Base-by-base conservation (phyloP, 768 basidiomycete species). In the Peribolospora kevripleyi region DNA sequence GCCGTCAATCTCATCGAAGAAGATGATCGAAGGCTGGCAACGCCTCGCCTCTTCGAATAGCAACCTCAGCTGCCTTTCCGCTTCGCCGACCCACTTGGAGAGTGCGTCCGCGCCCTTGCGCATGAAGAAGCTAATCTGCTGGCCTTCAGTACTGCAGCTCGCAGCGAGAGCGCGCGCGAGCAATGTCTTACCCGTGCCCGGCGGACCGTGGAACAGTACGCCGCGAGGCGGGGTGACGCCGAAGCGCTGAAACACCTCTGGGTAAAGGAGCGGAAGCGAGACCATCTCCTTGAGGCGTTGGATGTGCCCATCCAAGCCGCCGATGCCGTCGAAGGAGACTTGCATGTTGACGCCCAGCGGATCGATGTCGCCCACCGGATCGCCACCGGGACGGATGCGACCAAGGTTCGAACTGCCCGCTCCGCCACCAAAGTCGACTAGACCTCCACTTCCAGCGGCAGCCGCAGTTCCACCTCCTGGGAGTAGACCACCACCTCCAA, bases 81-180 rank as follows among this genome's bases (percentile, higher is more conserved):
- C 91, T 69, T 98, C 93, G 53, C 93, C 93, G 9, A 98, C 93
- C 91, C 91, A 98, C 70, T 98, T 98, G 6, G 87, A 90, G 39
- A 97, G 73, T 61, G 84, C 85, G 68, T 98, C 93, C 42, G 93
- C 93, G 14, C 93, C 93, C 70, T 98, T 98, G 51, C 93, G 81
- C 93, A 98, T 97, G 74, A 91, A 98, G 72, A 98, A 98, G 2
- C 87, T 81, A 50, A 95, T 87, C 61, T 81, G 79, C 57, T 81
- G 80, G 46, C 85, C 87, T 42, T 83, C 79, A 0, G 81, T 79
- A 41, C 83, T 56, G 65, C 84, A 88, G 58, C 83, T 91, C 0
- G 91, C 84, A 1, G 93, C 91, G 5, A 98, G 72, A 3, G 93
- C 93, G 57, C 93, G 73, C 0, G 93, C 93, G 11, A 98, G 70